These are phyloP conservation scores for Leucogyrophana mollusca DNA, from an alignment of 768 basidiomycete genomes.

Conservation along the genomic window DNA sequence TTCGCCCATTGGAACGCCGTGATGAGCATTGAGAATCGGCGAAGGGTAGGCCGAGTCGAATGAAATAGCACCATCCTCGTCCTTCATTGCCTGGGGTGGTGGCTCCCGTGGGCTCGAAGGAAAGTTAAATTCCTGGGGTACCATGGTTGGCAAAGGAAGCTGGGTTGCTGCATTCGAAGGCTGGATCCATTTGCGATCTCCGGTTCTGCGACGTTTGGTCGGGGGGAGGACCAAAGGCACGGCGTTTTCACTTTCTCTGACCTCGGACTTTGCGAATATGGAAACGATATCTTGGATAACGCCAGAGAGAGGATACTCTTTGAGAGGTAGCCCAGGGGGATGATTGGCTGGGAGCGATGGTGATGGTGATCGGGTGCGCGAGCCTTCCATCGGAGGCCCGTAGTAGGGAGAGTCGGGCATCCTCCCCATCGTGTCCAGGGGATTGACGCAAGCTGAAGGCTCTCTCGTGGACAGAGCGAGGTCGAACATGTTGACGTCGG, in stretches of 20 bases:
- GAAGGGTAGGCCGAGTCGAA: conserved; percentile 22
- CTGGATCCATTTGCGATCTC: no score
- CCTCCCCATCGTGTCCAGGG: conserved; percentile 33
- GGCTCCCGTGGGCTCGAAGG: neutral
- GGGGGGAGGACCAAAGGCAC: conserved; percentile 5
- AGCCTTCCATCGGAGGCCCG: no score
- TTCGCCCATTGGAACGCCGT: conserved; percentile 53
- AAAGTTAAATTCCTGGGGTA: neutral
- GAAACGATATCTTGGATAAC: conserved; percentile 31
- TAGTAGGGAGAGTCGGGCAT: neutral
- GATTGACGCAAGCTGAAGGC: conserved; percentile 34
- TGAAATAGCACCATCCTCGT: neutral
- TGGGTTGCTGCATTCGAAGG: no score
- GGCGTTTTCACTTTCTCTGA: conserved; percentile 2
- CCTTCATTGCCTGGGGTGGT: conserved; percentile 1
- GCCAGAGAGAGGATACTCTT: conserved; percentile 21
- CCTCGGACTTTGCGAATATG: conserved; percentile 21
- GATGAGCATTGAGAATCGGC: conserved; percentile 63
- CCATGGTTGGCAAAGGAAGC: no score
- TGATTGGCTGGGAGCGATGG: no score
- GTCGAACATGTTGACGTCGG: conserved; percentile 36
- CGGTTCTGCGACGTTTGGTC: neutral
- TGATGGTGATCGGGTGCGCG: no score
- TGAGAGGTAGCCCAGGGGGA: neutral
- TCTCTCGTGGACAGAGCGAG: conserved; percentile 13